A percentile compares a stretch with the other conserved stretches of the same genome.
phyloP scores from a whole-genome alignment of 1,139 yeast species.

The Saccharomyces hybrid region DNA sequence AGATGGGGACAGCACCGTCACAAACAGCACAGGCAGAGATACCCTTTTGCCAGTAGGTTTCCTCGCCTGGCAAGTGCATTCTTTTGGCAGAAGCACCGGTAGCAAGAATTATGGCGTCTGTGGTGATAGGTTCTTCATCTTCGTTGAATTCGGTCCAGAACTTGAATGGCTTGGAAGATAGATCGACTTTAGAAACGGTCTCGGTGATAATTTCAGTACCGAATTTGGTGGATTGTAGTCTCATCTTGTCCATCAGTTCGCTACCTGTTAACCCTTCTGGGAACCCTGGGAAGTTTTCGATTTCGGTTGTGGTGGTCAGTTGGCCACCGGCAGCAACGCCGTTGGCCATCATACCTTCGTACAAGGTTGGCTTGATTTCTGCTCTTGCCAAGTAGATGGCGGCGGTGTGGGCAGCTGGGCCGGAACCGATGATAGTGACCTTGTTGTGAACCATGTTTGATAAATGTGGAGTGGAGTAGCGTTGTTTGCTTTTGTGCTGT shows the following conservation, averaged over 20 bases:
- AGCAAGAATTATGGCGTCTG: constrained; percentile 87
- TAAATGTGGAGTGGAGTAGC: not conserved
- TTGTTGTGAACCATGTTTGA: constrained; percentile 70
- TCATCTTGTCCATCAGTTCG: constrained; percentile 88
- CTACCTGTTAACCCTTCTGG: constrained; percentile 89
- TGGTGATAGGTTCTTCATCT: constrained; percentile 78
- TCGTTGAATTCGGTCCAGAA: constrained; percentile 94
- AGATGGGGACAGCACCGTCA: constrained; percentile 98
- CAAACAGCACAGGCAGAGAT: constrained; percentile 98
- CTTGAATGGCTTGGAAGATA: constrained; percentile 82
- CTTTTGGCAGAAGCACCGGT: constrained; percentile 98
- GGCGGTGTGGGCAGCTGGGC: constrained; percentile 99
- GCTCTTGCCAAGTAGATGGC: constrained; percentile 96
- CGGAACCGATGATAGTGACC: constrained; percentile 92
- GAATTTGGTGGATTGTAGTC: constrained; percentile 73
- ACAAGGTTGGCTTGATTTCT: constrained; percentile 84
- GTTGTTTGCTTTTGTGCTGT: not conserved
- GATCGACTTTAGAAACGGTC: constrained; percentile 85
- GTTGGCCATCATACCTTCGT: constrained; percentile 95
- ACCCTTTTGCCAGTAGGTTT: constrained; percentile 96
- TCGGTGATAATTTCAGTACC: constrained; percentile 94
- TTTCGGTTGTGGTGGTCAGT: constrained; percentile 93
- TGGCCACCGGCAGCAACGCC: constrained; percentile 99
- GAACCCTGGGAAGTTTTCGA: constrained; percentile 97
- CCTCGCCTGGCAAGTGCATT: constrained; percentile 91